Base-by-base conservation (phyloP, 2,329 filamentous ascomycete species). In the Tricladium varicosporioides region DNA sequence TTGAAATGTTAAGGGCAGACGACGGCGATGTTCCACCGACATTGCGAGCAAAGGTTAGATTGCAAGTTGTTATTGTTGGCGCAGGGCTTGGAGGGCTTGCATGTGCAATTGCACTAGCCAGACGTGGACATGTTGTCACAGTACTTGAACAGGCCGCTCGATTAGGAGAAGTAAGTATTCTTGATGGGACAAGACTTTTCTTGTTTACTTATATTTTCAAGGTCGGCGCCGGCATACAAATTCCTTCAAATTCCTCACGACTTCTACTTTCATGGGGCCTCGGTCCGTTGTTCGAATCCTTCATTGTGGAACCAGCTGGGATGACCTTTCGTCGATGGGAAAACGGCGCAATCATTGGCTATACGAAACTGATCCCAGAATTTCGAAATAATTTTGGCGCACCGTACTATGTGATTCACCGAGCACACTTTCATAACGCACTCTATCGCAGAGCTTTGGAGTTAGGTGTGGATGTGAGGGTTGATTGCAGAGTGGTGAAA, bases 221-320 rank as follows among this genome's bases (percentile, higher is more conserved):
- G 67, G 66, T 75, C 11, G 73, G 74, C 2, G 73, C 74, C 1
- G 74, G 73, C 2, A 75, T 76, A 32, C 73, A 75, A 63, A 67
- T 75, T 5, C 71, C 72, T 0, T 69, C 74, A 7, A 75, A 75
- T 55, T 69, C 71, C 5, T 62, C 64, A 1, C 64, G 65, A 0
- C 59, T 74, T 0, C 64, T 75, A 3, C 48, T 62, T 19, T 56
- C 59, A 50, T 74, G 71, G 67, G 73, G 72, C 7, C 60, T 75
- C 1, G 61, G 58, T 9, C 56, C 67, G 1, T 63, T 69, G 19
- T 58, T 72, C 5, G 54, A 64, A n/a, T 51, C 60, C 22, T 53
- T 66, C n/a, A 63, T 64, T 16, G 69, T 68, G 2, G 62, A 70
- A 54, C 71, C 70, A 1, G 63, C 64, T 10, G 65, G 59, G n/a